Evolutionary conservation across 2,329 filamentous ascomycete species (phyloP).

Genomic region (Xylariaceae sp.): DNA sequence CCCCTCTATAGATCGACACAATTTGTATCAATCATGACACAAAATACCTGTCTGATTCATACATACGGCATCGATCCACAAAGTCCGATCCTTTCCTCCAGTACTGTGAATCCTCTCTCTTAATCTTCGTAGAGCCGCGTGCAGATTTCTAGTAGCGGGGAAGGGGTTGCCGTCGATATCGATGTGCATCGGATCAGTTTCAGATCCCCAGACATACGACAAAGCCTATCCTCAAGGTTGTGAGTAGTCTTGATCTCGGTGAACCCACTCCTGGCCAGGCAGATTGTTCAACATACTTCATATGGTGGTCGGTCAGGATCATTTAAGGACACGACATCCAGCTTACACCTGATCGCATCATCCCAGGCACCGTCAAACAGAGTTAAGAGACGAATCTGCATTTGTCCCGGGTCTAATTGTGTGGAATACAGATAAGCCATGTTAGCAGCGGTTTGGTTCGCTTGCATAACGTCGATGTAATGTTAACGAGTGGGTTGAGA

Average conservation of each 20-base stretch:
- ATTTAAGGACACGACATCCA: constrained; percentile 4
- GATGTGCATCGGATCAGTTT: constrained; percentile 3
- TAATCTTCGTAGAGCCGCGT: constrained; percentile 6
- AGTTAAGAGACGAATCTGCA: constrained; percentile 8
- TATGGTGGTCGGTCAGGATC: constrained; percentile 8
- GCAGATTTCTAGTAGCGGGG: constrained; percentile 6
- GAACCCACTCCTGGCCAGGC: neutral
- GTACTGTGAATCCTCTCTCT: neutral
- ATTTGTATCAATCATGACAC: too few species aligned
- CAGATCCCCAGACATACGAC: constrained; percentile 10
- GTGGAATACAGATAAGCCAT: constrained; percentile 3
- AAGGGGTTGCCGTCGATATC: constrained; percentile 4
- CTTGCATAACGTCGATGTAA: too few species aligned
- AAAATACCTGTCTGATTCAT: constrained; percentile 8
- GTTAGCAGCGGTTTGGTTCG: too few species aligned
- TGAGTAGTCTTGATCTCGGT: neutral
- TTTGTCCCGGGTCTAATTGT: constrained; percentile 2
- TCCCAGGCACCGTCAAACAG: constrained; percentile 6
- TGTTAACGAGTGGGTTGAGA: too few species aligned
- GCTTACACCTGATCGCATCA: constrained; percentile 6
- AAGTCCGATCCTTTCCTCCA: neutral
- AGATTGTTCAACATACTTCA: constrained; percentile 1
- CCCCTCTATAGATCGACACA: too few species aligned
- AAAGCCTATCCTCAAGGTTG: constrained; percentile 1
- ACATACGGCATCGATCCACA: constrained; percentile 9